These are phyloP conservation scores for Pestalotiopsis sp. DNA, from an alignment of 2,329 filamentous ascomycete species.

Conservation along the genomic window DNA sequence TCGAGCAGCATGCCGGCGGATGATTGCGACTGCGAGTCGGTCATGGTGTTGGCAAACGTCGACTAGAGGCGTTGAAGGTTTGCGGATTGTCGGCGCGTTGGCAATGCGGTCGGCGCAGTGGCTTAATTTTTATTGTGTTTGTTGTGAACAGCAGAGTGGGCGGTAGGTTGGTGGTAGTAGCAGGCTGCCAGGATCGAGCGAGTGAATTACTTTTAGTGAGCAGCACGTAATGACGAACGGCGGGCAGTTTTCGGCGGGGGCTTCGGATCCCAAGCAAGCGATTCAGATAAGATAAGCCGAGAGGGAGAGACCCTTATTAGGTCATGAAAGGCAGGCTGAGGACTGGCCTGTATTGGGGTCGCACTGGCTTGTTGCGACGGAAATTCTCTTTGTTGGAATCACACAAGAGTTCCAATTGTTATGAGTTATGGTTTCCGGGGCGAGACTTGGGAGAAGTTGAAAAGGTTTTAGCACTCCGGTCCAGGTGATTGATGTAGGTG, in stretches of 20 bases:
- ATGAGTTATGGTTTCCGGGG: not conserved
- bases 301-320: not conserved
- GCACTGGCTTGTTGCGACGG: not conserved
- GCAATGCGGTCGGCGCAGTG: not conserved
- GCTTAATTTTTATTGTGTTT: not conserved
- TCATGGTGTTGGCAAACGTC: conserved; percentile 1
- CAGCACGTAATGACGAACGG: not conserved
- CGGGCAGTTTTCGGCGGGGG: not conserved
- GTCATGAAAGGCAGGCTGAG: not conserved
- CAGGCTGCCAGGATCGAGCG: conserved; percentile 2
- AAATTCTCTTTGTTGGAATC: not conserved
- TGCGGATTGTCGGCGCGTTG: not conserved
- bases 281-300: conserved; percentile 10
- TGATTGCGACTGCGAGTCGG: conserved; percentile 8
- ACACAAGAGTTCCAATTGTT: not conserved
- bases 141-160: not conserved
- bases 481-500: not conserved
- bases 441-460: not conserved
- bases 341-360: not conserved
- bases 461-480: not conserved
- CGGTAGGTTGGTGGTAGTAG: not conserved
- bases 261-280: not conserved
- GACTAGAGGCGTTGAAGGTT: not conserved
- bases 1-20: conserved; percentile 31
- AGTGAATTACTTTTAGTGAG: conserved; percentile 1